phyloP scores from a whole-genome alignment of 768 basidiomycete species.

The Clitopilus hobsonii region DNA sequence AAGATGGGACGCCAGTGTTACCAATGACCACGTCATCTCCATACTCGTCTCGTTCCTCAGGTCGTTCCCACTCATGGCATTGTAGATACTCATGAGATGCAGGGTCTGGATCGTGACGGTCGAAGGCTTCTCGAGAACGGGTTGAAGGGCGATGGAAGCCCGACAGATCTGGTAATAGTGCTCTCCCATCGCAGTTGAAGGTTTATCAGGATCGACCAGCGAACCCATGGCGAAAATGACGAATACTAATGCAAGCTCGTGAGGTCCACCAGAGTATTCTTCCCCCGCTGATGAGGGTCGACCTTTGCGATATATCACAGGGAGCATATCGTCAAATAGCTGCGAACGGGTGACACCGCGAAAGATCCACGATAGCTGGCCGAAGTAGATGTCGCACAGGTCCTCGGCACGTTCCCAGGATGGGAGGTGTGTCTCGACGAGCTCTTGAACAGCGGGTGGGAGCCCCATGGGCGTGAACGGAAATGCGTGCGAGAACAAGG shows the following conservation, averaged over 20 bases:
- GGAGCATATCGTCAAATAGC: slow-evolving; percentile 36
- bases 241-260: slow-evolving; percentile 46
- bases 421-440: slow-evolving; percentile 54
- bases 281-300: slow-evolving; percentile 5
- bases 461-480: slow-evolving; percentile 61
- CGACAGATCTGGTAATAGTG: slow-evolving; percentile 64
- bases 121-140: slow-evolving; percentile 68
- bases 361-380: slow-evolving; percentile 50
- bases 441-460: slow-evolving; percentile 36
- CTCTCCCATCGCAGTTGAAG: slow-evolving; percentile 41
- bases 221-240: slow-evolving; percentile 51
- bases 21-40: slow-evolving; percentile 68
- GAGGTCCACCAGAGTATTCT: slow-evolving; percentile 38
- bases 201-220: slow-evolving; percentile 29
- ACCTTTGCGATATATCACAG: slow-evolving; percentile 29
- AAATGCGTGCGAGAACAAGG: slow-evolving; percentile 55
- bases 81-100: slow-evolving; percentile 65
- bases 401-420: slow-evolving; percentile 41
- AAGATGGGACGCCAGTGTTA: slow-evolving; percentile 61
- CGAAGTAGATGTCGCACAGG: slow-evolving; percentile 40
- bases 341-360: slow-evolving; percentile 42
- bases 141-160: slow-evolving; percentile 61
- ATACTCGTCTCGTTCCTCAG: slow-evolving; percentile 58
- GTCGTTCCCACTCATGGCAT: slow-evolving; percentile 65
- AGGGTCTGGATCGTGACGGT: slow-evolving; percentile 67